Evolutionary conservation across 208 protist species (phyloP).

Genomic region (Acanthamoeba healyi): DNA sequence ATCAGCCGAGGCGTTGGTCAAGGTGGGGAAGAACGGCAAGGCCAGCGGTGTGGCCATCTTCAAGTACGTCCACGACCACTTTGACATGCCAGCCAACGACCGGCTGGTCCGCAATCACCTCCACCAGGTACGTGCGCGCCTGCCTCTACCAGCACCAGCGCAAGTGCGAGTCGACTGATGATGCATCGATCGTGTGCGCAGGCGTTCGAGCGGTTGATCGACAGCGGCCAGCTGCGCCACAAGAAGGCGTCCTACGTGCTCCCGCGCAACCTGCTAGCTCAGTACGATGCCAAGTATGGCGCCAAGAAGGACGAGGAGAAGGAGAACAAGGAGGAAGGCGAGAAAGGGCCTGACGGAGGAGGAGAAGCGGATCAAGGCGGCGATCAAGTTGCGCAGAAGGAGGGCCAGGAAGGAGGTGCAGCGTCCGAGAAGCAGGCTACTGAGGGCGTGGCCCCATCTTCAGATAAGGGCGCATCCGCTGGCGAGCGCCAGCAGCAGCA

Average conservation of each 20-base stretch:
- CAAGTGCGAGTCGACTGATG: too few species aligned
- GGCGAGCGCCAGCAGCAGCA: not conserved
- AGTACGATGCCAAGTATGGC: not conserved
- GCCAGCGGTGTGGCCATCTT: conserved; percentile 52
- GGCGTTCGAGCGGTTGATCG: conserved; percentile 34
- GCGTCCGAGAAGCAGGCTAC: not conserved
- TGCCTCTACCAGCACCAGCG: too few species aligned
- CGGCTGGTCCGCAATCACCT: conserved; percentile 43
- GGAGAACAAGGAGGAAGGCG: not conserved
- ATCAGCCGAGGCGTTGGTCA: conserved; percentile 31
- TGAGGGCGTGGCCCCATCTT: too few species aligned
- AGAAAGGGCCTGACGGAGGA: not conserved
- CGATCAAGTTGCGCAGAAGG: not conserved
- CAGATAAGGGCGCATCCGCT: not conserved
- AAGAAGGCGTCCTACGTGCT: conserved; percentile 60
- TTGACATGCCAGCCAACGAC: conserved; percentile 60
- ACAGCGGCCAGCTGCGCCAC: conserved; percentile 24
- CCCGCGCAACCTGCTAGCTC: not conserved
- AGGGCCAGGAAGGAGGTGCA: not conserved
- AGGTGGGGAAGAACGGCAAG: conserved; percentile 64
- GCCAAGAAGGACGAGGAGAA: not conserved
- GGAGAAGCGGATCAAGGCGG: not conserved
- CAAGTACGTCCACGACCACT: conserved; percentile 64
- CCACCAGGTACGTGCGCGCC: not conserved
- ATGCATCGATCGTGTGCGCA: too few species aligned